Evolutionary conservation across 1,139 yeast species (phyloP), one percentile per base, ranked within the genome.

Genomic region (Candida buenavistaensis): DNA sequence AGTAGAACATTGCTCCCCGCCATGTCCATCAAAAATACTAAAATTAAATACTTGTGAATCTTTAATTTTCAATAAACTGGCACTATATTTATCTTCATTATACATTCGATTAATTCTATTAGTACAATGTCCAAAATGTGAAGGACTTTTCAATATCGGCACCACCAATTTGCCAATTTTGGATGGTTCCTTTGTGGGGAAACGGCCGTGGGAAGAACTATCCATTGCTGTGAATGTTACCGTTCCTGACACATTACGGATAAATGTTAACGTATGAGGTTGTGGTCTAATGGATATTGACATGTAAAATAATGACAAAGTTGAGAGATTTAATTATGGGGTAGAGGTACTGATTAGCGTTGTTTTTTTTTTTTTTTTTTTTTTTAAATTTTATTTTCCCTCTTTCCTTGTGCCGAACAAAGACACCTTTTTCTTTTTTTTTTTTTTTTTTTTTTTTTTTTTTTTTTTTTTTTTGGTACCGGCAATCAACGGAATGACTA

Each of bases 21-120:
- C 97, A 57, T 92, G 98, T 2, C 97, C 98, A 58, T 92, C 98
- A 57, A 83, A 89, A 2, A 92, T 74, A 32, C 79, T 77, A 55
- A 85, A 80, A 50, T 78, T 79, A 59, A 88, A 82, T 21, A 67
- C 57, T 3, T 55, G 40, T 11, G 46, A 37, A 14, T 47, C 50
- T 3, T 37, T 32, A 10, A 37, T 28, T 14, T 26, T 26, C 3
- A 32, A 26, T 15, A 79, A 51, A n/a, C 68, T 69, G 12, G 85
- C 85, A 44, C 68, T 72, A 58, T 79, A 84, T 36, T 78, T 68
- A 57, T 92, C 98, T 57, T 92, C 97, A 56, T 92, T 92, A 51
- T 75, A 75, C 29, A 75, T 52, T 38, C 97, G 69, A 54, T 81
- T 87, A 37, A 88, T 86, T 35, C 98, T 68, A 32, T 86, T 79